Percentiles rank a stretch among this genome's conserved stretches.
These are phyloP conservation scores for Neurospora terricola DNA, from an alignment of 495 filamentous ascomycete species.

Conservation along the genomic window DNA sequence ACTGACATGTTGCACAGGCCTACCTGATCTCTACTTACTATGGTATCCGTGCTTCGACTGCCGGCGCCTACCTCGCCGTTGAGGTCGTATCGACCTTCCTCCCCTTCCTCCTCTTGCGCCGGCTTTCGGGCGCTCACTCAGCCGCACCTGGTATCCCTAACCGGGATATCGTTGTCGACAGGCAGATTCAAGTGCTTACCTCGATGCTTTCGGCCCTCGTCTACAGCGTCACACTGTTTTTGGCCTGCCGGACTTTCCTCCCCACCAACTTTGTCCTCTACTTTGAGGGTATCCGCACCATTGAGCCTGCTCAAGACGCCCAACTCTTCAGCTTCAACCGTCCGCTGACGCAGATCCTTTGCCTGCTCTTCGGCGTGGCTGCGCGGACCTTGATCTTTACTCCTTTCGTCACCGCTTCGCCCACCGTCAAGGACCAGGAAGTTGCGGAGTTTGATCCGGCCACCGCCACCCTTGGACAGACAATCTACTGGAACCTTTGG, in stretches of 20 bases:
- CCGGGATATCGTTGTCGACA: slow-evolving; percentile 59
- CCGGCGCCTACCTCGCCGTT: slow-evolving; percentile 47
- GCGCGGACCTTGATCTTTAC: slow-evolving; percentile 67
- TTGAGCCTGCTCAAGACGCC: slow-evolving; percentile 52
- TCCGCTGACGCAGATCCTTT: slow-evolving; percentile 22
- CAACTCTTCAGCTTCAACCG: slow-evolving; percentile 48
- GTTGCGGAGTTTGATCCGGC: slow-evolving; percentile 40
- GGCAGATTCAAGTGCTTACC: slow-evolving; percentile 49
- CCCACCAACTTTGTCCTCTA: slow-evolving; percentile 56
- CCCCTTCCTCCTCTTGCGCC: slow-evolving; percentile 62
- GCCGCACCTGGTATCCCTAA: slow-evolving; percentile 51
- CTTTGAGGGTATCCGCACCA: slow-evolving; percentile 56
- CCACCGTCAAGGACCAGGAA: slow-evolving; percentile 25
- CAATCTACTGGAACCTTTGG: slow-evolving; percentile 50
- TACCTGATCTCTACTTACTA: slow-evolving; percentile 70
- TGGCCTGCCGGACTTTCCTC: slow-evolving; percentile 54
- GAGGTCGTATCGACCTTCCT: slow-evolving; percentile 56
- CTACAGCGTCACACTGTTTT: slow-evolving; percentile 55
- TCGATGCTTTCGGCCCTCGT: slow-evolving; percentile 55
- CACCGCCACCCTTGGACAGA: slow-evolving; percentile 47
- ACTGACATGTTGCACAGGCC: slow-evolving; percentile 30
- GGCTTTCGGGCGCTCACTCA: slow-evolving; percentile 49
- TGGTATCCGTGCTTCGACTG: slow-evolving; percentile 46
- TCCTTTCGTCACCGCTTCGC: slow-evolving; percentile 46
- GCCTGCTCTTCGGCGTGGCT: slow-evolving; percentile 49